Evolutionary conservation across 1,284 basidiomycete species (phyloP).

Genomic region (Phenoliferia sp.): DNA sequence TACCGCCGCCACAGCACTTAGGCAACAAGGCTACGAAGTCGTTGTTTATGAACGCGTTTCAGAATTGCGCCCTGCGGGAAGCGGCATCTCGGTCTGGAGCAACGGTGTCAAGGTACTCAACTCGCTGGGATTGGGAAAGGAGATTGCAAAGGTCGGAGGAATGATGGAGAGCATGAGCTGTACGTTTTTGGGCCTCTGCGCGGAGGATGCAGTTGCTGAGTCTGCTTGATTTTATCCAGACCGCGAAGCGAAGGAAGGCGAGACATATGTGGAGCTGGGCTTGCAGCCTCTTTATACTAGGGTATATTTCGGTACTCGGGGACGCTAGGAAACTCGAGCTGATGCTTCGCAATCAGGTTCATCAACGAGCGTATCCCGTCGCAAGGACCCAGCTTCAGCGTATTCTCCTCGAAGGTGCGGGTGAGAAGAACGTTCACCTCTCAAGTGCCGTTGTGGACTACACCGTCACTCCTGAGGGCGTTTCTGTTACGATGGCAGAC

Average conservation of each 20-base stretch:
- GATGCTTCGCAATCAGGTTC: neutral
- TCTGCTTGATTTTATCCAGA: neutral
- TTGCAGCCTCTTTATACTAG: neutral
- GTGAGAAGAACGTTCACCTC: neutral
- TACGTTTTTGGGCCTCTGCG: neutral
- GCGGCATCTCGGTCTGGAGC: neutral
- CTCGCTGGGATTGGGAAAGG: neutral
- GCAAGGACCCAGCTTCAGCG: neutral
- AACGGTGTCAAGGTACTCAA: neutral
- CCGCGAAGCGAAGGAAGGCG: neutral
- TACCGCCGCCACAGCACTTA: neutral
- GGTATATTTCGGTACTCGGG: neutral
- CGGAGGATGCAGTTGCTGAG: neutral
- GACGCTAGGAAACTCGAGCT: neutral
- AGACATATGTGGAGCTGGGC: neutral
- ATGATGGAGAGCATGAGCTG: neutral
- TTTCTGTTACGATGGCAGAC: neutral
- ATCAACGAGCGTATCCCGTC: neutral
- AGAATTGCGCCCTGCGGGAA: neutral
- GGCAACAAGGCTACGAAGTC: neutral
- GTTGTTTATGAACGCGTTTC: neutral
- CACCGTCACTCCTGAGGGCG: neutral
- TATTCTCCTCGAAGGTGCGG: neutral
- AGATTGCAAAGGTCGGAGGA: neutral
- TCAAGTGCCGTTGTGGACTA: neutral